Percentiles rank a stretch among this genome's conserved stretches.
phyloP scores from a whole-genome alignment of 1,139 yeast genomes.

The Yamadazyma trypodendri region DNA sequence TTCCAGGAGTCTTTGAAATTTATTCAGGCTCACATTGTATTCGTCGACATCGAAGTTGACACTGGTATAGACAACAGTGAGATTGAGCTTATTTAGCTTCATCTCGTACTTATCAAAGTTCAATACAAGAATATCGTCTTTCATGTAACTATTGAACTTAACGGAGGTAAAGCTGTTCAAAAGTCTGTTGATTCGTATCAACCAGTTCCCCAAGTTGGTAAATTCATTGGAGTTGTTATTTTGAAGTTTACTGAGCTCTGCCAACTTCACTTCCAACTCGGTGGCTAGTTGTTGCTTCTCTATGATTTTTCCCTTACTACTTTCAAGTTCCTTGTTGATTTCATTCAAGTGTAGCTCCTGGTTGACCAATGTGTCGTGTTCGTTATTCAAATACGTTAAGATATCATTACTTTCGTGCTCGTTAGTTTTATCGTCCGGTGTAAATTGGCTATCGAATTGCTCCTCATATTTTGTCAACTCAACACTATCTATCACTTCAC shows the following conservation, averaged over 20 bases:
- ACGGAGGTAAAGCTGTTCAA: constrained; percentile 20
- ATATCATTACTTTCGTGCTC: constrained; percentile 6
- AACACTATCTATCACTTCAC: constrained; percentile 10
- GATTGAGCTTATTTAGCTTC: constrained; percentile 9
- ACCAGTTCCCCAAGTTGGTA: constrained; percentile 30
- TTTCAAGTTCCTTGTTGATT: constrained; percentile 8
- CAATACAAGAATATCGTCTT: constrained; percentile 10
- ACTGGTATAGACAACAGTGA: constrained; percentile 10
- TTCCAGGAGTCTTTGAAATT: constrained; percentile 11
- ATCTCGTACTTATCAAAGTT: constrained; percentile 9
- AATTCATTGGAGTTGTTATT: constrained; percentile 7
- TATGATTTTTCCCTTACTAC: not conserved
- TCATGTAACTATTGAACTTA: constrained; percentile 14
- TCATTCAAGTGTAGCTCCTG: constrained; percentile 8
- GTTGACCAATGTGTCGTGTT: constrained; percentile 7
- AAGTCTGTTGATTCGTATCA: constrained; percentile 28
- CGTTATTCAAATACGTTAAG: constrained; percentile 8
- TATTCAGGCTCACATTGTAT: constrained; percentile 10
- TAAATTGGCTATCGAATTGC: constrained; percentile 2
- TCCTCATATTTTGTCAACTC: constrained; percentile 7
- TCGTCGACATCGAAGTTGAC: constrained; percentile 8
- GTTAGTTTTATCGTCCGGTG: constrained; percentile 3
- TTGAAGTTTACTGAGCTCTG: constrained; percentile 6
- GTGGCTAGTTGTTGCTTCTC: constrained; percentile 3
- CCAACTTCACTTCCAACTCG: constrained; percentile 6